Evolutionary conservation across 139 green algal genomes (phyloP).

Genomic region (Haematococcus lacustris): DNA sequence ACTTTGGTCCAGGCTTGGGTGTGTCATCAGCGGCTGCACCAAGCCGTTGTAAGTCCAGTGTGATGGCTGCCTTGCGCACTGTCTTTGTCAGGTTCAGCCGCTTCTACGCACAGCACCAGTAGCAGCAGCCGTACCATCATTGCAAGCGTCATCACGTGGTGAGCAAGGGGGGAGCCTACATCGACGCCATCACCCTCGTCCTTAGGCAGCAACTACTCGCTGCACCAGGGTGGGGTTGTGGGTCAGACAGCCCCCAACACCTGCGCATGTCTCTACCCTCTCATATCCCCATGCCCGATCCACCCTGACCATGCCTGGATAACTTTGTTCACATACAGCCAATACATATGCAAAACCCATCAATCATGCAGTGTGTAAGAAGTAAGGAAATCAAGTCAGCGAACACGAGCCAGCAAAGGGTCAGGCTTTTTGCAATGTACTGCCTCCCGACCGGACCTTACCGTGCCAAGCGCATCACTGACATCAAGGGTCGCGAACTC

Average conservation of each 20-base stretch:
- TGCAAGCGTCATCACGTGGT: neutral
- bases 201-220: too few relatives aligned
- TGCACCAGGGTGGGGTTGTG: too few relatives aligned
- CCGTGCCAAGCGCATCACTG: conserved; percentile 84
- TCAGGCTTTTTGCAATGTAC: neutral
- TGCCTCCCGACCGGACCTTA: conserved; percentile 30
- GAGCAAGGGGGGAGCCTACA: too few relatives aligned
- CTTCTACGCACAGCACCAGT: conserved; percentile 47
- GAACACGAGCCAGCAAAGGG: neutral
- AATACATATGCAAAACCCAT: too few relatives aligned
- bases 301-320: too few relatives aligned
- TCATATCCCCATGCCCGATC: too few relatives aligned
- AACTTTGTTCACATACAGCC: too few relatives aligned
- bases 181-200: too few relatives aligned
- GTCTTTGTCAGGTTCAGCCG: conserved; percentile 95
- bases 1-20: conserved; percentile 45
- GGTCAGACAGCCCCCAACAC: too few relatives aligned
- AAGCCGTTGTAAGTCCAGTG: conserved; percentile 38
- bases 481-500: conserved; percentile 96
- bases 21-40: conserved; percentile 21
- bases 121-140: neutral
- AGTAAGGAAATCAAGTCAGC: neutral
- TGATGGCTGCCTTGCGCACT: conserved; percentile 81
- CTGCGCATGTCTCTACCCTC: too few relatives aligned
- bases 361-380: neutral